phyloP scores from a whole-genome alignment of 2,329 filamentous ascomycete species.

The Taxawa tesnikishii region DNA sequence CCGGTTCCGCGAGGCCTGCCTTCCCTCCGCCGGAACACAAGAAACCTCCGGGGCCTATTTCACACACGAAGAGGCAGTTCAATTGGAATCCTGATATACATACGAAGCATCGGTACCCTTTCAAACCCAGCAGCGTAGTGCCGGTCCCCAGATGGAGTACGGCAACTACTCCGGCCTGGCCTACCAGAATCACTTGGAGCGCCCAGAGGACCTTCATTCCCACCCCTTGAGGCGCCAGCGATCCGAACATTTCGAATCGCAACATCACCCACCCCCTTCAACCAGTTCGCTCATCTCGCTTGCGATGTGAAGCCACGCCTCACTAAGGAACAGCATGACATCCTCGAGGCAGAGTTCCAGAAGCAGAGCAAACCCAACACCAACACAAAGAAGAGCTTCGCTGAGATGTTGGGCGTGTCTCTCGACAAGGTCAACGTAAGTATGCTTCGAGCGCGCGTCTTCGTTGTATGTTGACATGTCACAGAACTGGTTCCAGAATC shows the following conservation, averaged over 20 bases:
- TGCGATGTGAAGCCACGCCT: conserved; percentile 37
- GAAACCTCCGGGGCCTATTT: no score
- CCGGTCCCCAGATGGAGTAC: conserved; percentile 8
- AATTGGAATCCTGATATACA: no score
- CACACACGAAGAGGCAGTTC: no score
- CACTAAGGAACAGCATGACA: conserved; percentile 41
- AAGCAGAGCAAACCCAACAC: conserved; percentile 38
- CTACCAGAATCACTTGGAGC: conserved; percentile 6
- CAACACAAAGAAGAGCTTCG: conserved; percentile 37
- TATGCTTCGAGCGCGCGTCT: conserved; percentile 11
- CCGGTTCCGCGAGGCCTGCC: no score
- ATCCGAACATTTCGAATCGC: conserved; percentile 4
- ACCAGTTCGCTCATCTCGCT: conserved; percentile 11
- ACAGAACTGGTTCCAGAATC: conserved; percentile 44
- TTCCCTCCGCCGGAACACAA: no score
- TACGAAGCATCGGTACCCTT: no score
- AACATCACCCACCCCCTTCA: conserved; percentile 7
- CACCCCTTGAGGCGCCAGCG: conserved; percentile 8
- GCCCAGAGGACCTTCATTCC: conserved; percentile 8
- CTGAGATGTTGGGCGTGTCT: conserved; percentile 33
- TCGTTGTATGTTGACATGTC: conserved; percentile 23
- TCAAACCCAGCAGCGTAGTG: no score
- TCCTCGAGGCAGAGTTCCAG: conserved; percentile 37
- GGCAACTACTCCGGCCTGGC: conserved; percentile 9
- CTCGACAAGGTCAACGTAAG: conserved; percentile 42